Conservation (phyloP, 148 eudicot genomes). For the Cornus controversa region DNA sequence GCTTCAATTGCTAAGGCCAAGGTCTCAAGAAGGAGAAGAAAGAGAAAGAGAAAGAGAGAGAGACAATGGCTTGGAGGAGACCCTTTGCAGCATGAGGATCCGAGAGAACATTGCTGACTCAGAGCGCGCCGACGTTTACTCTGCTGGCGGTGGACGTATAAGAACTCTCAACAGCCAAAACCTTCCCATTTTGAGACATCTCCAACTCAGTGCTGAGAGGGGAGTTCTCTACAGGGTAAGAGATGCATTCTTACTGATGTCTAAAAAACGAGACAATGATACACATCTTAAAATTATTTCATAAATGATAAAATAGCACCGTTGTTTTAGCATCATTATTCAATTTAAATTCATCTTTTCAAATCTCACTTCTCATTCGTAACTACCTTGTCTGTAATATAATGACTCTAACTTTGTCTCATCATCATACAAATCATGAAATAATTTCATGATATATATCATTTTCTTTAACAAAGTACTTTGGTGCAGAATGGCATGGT, state of each 20-base stretch:
- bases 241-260: too few species aligned
- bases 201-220: constrained; percentile 28
- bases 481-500: constrained; percentile 2
- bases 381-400: too few species aligned
- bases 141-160: constrained; percentile 16
- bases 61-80: constrained; percentile 29
- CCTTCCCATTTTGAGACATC: constrained; percentile 25
- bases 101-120: constrained; percentile 22
- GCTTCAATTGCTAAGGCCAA: constrained; percentile 11
- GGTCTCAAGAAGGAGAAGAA: neutral
- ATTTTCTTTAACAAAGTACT: too few species aligned
- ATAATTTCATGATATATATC: too few species aligned
- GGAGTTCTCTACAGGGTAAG: constrained; percentile 34
- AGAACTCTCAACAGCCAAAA: constrained; percentile 20
- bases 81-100: constrained; percentile 22
- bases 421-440: too few species aligned
- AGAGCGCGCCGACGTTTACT: constrained; percentile 21
- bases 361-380: too few species aligned
- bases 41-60: neutral
- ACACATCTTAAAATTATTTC: too few species aligned
- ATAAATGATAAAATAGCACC: too few species aligned
- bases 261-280: too few species aligned
- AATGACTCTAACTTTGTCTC: too few species aligned
- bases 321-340: too few species aligned
- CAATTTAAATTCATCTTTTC: too few species aligned